Evolutionary conservation across 2,329 filamentous ascomycete species (phyloP).

Genomic region (Aphanoascus verrucosus): DNA sequence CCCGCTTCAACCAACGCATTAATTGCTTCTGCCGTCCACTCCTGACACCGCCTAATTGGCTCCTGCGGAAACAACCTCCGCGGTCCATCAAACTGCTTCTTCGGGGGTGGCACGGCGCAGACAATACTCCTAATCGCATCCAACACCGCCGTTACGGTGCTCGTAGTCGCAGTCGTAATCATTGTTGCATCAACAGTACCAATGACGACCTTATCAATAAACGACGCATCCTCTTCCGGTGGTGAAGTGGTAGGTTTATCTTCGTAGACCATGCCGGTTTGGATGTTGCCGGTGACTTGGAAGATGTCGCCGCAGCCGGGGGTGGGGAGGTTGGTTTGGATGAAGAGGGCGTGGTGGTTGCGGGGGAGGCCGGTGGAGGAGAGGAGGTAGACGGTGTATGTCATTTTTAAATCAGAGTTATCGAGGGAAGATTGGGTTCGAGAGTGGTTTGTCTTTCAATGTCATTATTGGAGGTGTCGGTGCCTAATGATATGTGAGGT

Average conservation of each 20-base stretch:
- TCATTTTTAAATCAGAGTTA: slow-evolving; percentile 2
- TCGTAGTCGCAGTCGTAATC: neutral
- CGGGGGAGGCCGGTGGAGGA: slow-evolving; percentile 18
- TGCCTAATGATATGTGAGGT: neutral
- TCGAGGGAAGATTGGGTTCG: neutral
- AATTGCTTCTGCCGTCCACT: slow-evolving; percentile 24
- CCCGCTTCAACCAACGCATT: slow-evolving; percentile 10
- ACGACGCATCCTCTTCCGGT: slow-evolving; percentile 8
- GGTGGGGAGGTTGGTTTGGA: slow-evolving; percentile 18
- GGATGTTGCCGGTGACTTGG: slow-evolving; percentile 26
- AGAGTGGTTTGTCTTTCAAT: neutral
- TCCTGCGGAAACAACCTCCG: slow-evolving; percentile 21
- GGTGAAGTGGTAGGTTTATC: slow-evolving; percentile 14
- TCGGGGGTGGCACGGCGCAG: slow-evolving; percentile 19
- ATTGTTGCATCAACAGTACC: neutral
- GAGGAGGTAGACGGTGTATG: slow-evolving; percentile 18
- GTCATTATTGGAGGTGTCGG: neutral
- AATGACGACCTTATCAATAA: slow-evolving; percentile 1
- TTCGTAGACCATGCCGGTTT: slow-evolving; percentile 22
- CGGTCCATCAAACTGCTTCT: slow-evolving; percentile 25
- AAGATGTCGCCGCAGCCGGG: slow-evolving; percentile 18
- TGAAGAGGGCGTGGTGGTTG: slow-evolving; percentile 25
- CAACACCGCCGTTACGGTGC: neutral
- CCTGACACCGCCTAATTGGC: slow-evolving; percentile 23
- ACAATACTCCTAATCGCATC: slow-evolving; percentile 17